Evolutionary conservation across 2,329 filamentous ascomycete species (phyloP).

Genomic region (Monosporascus sp.): DNA sequence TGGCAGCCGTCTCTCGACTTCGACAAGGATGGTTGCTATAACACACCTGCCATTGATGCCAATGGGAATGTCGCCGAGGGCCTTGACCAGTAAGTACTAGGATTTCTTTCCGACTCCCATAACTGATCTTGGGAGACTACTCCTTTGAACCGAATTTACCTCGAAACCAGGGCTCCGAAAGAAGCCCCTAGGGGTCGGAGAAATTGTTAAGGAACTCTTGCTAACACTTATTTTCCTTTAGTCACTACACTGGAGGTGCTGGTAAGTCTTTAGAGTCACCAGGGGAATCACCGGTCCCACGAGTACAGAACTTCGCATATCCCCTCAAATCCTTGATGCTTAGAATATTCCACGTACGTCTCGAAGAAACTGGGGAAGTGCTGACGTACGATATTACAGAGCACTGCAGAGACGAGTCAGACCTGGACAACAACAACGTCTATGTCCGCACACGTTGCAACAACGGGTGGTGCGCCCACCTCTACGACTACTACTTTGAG

Average conservation of each 20-base stretch:
- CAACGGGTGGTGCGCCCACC: conserved; percentile 33
- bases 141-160: too few species aligned
- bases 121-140: too few species aligned
- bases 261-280: background rate
- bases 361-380: too few species aligned
- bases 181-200: too few species aligned
- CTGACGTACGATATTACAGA: background rate
- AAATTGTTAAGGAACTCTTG: background rate
- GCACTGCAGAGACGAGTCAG: conserved; percentile 22
- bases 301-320: too few species aligned
- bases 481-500: conserved; percentile 39
- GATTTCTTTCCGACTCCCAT: too few species aligned
- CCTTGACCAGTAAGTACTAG: conserved; percentile 8
- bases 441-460: conserved; percentile 35
- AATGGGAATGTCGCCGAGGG: conserved; percentile 19
- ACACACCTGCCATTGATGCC: conserved; percentile 25
- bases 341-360: too few species aligned
- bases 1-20: conserved; percentile 26
- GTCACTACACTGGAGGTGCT: conserved; percentile 12
- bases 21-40: conserved; percentile 27
- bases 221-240: background rate
- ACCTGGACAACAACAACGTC: conserved; percentile 31
- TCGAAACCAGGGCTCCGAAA: too few species aligned
- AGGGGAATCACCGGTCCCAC: too few species aligned
- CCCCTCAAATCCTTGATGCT: too few species aligned